phyloP scores from a whole-genome alignment of 345 rosid species.

The Populus nigra region DNA sequence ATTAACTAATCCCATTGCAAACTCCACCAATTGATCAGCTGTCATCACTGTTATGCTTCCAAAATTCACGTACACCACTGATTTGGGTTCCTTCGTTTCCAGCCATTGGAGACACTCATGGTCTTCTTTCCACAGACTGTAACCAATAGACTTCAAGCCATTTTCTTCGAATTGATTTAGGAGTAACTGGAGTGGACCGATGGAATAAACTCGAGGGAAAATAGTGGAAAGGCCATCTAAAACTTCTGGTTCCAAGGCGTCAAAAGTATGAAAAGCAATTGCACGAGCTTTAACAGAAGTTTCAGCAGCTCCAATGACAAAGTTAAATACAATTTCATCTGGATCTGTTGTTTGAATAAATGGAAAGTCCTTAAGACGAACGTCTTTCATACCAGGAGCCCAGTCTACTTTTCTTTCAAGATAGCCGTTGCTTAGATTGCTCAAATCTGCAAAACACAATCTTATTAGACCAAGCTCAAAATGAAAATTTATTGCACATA shows the following conservation, averaged over 20 bases:
- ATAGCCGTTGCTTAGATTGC: constrained; percentile 1
- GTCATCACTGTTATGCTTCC: background rate
- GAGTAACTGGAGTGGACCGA: background rate
- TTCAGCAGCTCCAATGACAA: background rate
- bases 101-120: constrained; percentile 3
- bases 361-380: background rate
- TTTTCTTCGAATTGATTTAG: background rate
- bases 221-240: background rate
- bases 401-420: background rate
- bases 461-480: background rate
- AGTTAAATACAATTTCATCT: background rate
- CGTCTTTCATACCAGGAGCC: background rate
- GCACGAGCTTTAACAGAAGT: too few relatives aligned
- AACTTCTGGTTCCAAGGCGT: background rate
- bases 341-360: background rate
- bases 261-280: too few relatives aligned
- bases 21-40: background rate
- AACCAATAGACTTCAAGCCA: background rate
- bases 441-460: background rate
- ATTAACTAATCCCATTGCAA: constrained; percentile 3
- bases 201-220: too few relatives aligned
- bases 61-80: constrained; percentile 6
- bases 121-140: constrained; percentile 8
- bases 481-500: background rate
- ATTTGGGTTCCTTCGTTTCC: background rate